A percentile compares a stretch with the other conserved stretches of the same genome.
These are phyloP conservation scores for Anthostomella pinea DNA, from an alignment of 2,329 filamentous ascomycete genomes.

Conservation along the genomic window DNA sequence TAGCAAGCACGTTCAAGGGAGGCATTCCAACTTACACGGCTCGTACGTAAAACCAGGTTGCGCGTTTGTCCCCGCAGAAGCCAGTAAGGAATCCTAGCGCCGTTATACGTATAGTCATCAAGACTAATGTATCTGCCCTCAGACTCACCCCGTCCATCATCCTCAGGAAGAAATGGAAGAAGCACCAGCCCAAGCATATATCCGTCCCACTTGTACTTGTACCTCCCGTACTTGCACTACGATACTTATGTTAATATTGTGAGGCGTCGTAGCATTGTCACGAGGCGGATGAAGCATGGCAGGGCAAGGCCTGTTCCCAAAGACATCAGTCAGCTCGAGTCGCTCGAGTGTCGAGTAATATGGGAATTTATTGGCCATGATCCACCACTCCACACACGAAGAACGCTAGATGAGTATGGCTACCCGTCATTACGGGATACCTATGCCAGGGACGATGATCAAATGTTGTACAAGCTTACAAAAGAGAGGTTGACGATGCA, in stretches of 20 bases:
- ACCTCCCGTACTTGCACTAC: constrained; percentile 61
- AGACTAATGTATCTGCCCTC: not conserved
- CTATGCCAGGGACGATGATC: constrained; percentile 59
- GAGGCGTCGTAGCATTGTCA: constrained; percentile 53
- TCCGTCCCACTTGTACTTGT: constrained; percentile 45
- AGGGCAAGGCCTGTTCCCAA: constrained; percentile 54
- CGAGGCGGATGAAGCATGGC: constrained; percentile 50
- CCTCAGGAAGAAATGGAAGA: constrained; percentile 24
- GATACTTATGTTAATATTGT: constrained; percentile 60
- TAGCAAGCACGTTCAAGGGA: constrained; percentile 45
- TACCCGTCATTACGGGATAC: constrained; percentile 62
- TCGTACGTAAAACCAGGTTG: constrained; percentile 49
- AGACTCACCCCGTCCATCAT: constrained; percentile 38
- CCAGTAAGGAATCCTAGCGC: constrained; percentile 28
- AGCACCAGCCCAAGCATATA: constrained; percentile 22
- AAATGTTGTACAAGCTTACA: constrained; percentile 66
- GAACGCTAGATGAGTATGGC: constrained; percentile 62
- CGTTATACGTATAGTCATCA: too few relatives aligned
- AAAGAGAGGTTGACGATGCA: constrained; percentile 40
- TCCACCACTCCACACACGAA: constrained; percentile 58
- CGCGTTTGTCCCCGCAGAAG: constrained; percentile 41
- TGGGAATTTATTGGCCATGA: constrained; percentile 63
- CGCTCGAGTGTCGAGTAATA: constrained; percentile 56
- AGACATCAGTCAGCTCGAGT: constrained; percentile 51
- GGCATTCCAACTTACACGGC: constrained; percentile 48